Base-by-base conservation (phyloP, 2,329 filamentous ascomycete species). In the Aspergillus alliaceus region DNA sequence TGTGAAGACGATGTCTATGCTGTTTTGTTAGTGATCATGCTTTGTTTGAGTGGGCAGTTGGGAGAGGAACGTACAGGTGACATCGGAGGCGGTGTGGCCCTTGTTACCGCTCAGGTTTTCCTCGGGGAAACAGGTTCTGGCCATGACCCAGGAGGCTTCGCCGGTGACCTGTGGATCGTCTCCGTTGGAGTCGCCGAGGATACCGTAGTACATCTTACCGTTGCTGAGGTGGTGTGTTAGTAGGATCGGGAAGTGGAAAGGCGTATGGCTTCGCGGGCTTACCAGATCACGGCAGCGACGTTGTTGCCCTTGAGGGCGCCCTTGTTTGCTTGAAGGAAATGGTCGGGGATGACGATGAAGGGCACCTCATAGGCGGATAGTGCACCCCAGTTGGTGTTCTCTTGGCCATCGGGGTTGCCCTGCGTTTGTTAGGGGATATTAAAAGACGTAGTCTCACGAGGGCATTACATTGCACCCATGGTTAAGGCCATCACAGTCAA, bases 131-230 rank as follows among this genome's bases (percentile, higher is more conserved):
- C 70, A 72, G 1, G 69, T 69, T 2, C 68, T 66, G 9, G 70
- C 69, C 67, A 72, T 66, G 12, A 72, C 27, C 70, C 70, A 72
- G 2, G 70, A 72, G 5, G 69, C 70, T 46, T 72, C 70, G 4
- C 70, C 70, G 12, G 67, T 72, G 11, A 71, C 67, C 40, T 72
- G 42, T 6, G 70, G 70, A 2, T 15, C 32, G 32, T 71, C 66
- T 5, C 67, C 66, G 53, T 72, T 63, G 4, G 69, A 60, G 48
- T 72, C 70, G 3, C 70, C 70, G 18, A 67, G 64, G 42, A 72
- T 71, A 2, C 69, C 70, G 49, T 72, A 72, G 59, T 66, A 71
- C 67, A 72, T 72, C 5, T 72, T 70, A 12, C 68, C 66, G 27
- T 69, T 56, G 35, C 70, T 72, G n/a, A 25, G 44, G 32, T 12